Evolutionary conservation across 2,329 filamentous ascomycete species (phyloP).

Genomic region (Colletotrichum karsti): DNA sequence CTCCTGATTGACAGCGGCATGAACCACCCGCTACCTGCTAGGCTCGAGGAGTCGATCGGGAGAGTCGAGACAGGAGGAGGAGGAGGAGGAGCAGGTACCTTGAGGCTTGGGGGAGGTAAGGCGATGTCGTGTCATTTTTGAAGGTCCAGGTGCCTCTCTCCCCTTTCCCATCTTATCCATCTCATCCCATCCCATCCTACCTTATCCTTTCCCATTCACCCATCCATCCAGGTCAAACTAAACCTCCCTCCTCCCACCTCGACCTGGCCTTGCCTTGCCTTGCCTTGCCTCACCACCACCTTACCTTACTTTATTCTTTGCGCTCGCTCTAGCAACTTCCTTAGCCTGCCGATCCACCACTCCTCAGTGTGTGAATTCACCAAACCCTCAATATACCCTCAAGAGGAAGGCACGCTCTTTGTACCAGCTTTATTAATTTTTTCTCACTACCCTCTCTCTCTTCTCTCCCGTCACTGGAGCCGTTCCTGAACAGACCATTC

Average conservation of each 20-base stretch:
- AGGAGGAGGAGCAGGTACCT: neutral
- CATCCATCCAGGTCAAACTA: no score
- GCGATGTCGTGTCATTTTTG: conserved; percentile 26
- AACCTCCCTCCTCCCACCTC: neutral
- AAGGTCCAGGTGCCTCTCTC: neutral
- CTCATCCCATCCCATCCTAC: neutral
- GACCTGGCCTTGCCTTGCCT: neutral
- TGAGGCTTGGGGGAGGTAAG: neutral
- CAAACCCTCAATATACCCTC: neutral
- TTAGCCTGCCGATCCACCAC: neutral
- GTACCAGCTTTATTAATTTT: conserved; percentile 12
- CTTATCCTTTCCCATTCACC: no score
- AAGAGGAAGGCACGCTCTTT: conserved; percentile 8
- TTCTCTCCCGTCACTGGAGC: neutral
- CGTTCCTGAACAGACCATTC: neutral
- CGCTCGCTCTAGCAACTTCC: conserved; percentile 21
- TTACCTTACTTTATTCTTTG: conserved; percentile 7
- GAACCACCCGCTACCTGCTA: no score
- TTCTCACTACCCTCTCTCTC: neutral
- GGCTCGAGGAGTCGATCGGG: no score
- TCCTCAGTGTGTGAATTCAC: conserved; percentile 2
- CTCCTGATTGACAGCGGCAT: neutral
- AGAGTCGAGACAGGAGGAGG: neutral
- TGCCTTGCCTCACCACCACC: conserved; percentile 1
- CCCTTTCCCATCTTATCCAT: neutral